Percentiles rank a stretch among this genome's conserved stretches.
Conservation (phyloP, 2,329 filamentous ascomycete genomes). For the Taxawa tesnikishii region DNA sequence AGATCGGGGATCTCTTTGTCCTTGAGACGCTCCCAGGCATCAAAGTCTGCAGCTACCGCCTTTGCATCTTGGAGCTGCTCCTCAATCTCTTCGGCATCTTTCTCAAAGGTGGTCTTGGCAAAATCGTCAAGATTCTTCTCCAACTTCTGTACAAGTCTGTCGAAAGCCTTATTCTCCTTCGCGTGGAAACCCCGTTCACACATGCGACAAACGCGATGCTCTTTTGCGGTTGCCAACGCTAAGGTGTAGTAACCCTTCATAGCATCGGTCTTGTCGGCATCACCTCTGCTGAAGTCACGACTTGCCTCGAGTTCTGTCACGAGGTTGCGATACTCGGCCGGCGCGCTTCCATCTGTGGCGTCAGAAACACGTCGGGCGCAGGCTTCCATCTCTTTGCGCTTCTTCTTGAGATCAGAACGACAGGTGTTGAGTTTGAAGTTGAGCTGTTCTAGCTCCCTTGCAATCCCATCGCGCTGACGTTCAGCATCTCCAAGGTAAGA, state of each 20-base stretch:
- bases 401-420: conserved; percentile 52
- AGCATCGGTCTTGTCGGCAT: conserved; percentile 56
- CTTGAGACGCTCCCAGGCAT: conserved; percentile 59
- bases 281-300: conserved; percentile 43
- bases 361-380: conserved; percentile 50
- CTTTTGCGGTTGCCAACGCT: conserved; percentile 52
- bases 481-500: conserved; percentile 51
- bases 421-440: conserved; percentile 59
- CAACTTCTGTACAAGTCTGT: conserved; percentile 55
- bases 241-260: conserved; percentile 56
- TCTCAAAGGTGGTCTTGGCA: conserved; percentile 33
- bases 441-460: conserved; percentile 62
- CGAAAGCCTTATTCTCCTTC: conserved; percentile 43
- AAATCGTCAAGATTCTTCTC: conserved; percentile 33
- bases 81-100: conserved; percentile 50
- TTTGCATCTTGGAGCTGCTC: conserved; percentile 48
- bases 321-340: conserved; percentile 38
- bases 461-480: conserved; percentile 55
- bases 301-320: conserved; percentile 38
- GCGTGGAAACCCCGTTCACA: conserved; percentile 57
- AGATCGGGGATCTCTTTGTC: conserved; percentile 57
- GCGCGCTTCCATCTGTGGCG: conserved; percentile 37
- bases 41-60: conserved; percentile 38
- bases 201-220: conserved; percentile 62
- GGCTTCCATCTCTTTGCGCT: conserved; percentile 45